Conservation (phyloP, 768 basidiomycete genomes). For the Steccherinum ochraceum region DNA sequence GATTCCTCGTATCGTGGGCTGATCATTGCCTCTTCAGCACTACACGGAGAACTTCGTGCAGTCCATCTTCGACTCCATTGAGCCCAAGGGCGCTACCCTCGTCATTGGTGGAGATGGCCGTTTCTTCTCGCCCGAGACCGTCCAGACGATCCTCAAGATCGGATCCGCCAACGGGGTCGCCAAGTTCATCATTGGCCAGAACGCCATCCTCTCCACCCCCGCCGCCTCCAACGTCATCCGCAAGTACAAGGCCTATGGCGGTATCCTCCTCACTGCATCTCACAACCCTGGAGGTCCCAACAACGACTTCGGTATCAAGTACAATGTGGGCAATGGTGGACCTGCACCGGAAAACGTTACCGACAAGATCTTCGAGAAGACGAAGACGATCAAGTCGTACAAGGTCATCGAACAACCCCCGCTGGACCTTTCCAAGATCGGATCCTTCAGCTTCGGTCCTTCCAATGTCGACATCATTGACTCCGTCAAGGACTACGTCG, state of each 20-base stretch:
- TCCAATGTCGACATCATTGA: constrained; percentile 87
- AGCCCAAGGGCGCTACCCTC: constrained; percentile 70
- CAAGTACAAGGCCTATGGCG: constrained; percentile 93
- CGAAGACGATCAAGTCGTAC: constrained; percentile 82
- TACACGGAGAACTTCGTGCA: constrained; percentile 99
- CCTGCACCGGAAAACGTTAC: constrained; percentile 96
- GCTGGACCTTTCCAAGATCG: constrained; percentile 79
- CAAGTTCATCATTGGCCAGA: constrained; percentile 88
- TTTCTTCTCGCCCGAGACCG: constrained; percentile 78
- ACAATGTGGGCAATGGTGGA: constrained; percentile 96
- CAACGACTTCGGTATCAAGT: constrained; percentile 99
- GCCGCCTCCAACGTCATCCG: constrained; percentile 95
- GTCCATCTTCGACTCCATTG: constrained; percentile 87
- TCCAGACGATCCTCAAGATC: constrained; percentile 90
- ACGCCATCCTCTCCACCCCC: constrained; percentile 92
- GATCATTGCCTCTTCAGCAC: constrained; percentile 48
- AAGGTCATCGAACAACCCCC: constrained; percentile 73
- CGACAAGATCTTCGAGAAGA: constrained; percentile 90
- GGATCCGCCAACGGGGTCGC: constrained; percentile 90
- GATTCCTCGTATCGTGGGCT: not conserved
- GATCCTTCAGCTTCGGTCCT: constrained; percentile 76
- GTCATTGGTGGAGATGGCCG: constrained; percentile 98
- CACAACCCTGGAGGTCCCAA: constrained; percentile 99
- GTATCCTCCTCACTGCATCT: constrained; percentile 92
- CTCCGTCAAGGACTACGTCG: constrained; percentile 85